phyloP scores from a whole-genome alignment of 768 basidiomycete genomes.

The Agaricus bisporus region DNA sequence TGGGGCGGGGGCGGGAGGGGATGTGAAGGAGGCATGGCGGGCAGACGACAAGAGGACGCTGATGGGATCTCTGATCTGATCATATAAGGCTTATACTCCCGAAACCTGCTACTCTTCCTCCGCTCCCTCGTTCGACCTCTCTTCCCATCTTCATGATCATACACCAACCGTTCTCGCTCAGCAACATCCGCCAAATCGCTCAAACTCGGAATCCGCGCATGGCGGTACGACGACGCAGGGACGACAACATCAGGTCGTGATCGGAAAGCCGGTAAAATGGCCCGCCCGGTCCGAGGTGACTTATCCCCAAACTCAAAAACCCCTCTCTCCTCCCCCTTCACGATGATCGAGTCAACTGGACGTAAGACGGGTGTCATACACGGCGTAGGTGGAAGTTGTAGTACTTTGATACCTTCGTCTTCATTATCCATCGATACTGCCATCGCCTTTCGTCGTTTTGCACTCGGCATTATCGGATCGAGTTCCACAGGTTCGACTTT shows the following conservation, averaged over 20 bases:
- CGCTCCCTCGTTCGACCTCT: not conserved
- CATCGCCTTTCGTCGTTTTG: not conserved
- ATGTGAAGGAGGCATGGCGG: not conserved
- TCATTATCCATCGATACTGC: not conserved
- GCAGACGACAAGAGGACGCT: too few species aligned
- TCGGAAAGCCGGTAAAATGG: not conserved
- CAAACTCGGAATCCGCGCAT: not conserved
- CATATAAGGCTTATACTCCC: not conserved
- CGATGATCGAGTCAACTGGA: not conserved
- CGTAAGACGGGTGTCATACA: not conserved
- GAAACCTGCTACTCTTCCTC: not conserved
- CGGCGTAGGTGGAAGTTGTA: not conserved
- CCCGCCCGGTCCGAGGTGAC: not conserved
- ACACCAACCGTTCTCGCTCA: not conserved
- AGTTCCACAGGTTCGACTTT: not conserved
- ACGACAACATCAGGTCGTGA: not conserved
- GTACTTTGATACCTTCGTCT: not conserved
- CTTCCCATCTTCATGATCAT: not conserved
- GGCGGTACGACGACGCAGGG: too few species aligned
- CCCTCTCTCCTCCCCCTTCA: not conserved
- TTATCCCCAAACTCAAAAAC: not conserved
- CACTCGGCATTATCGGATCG: not conserved
- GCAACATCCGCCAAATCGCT: not conserved
- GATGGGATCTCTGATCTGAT: not conserved
- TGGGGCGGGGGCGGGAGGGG: not conserved